These are phyloP conservation scores for Zygosaccharomyces pseudobailii DNA, from an alignment of 1,139 yeast genomes.

Conservation along the genomic window DNA sequence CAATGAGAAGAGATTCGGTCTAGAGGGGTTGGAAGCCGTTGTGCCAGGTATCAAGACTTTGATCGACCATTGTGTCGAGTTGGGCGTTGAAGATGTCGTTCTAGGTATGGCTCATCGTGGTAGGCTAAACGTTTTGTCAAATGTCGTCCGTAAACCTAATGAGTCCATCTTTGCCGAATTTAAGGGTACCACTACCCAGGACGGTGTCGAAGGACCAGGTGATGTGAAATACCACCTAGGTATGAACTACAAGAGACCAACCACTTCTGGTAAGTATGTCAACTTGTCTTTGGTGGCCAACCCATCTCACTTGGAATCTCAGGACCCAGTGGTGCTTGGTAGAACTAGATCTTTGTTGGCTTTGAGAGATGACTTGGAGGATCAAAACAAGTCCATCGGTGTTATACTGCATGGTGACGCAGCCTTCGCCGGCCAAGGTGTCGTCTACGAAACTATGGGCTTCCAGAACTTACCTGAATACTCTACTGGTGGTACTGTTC, in stretches of 20 bases:
- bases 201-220: conserved; percentile 87
- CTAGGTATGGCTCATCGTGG: conserved; percentile 99
- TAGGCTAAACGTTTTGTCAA: conserved; percentile 93
- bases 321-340: conserved; percentile 98
- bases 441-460: conserved; percentile 97
- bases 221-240: conserved; percentile 99
- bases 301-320: conserved; percentile 98
- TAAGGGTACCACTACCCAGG: conserved; percentile 79
- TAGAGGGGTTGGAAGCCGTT: conserved; percentile 96
- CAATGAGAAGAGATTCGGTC: conserved; percentile 96
- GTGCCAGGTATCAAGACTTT: conserved; percentile 96
- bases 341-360: conserved; percentile 96
- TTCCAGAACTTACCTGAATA: conserved; percentile 88
- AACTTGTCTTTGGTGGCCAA: conserved; percentile 94
- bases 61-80: conserved; percentile 89
- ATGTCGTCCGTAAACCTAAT: conserved; percentile 97
- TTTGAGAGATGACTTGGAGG: conserved; percentile 80
- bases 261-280: conserved; percentile 96
- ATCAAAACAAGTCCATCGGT: conserved; percentile 81
- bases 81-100: conserved; percentile 91
- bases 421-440: conserved; percentile 98
- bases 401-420: conserved; percentile 98
- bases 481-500: conserved; percentile 98
- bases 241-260: conserved; percentile 98
- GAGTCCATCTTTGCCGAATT: conserved; percentile 96